Conservation (phyloP, 805 yeast species). For the Suhomyces sp. region DNA sequence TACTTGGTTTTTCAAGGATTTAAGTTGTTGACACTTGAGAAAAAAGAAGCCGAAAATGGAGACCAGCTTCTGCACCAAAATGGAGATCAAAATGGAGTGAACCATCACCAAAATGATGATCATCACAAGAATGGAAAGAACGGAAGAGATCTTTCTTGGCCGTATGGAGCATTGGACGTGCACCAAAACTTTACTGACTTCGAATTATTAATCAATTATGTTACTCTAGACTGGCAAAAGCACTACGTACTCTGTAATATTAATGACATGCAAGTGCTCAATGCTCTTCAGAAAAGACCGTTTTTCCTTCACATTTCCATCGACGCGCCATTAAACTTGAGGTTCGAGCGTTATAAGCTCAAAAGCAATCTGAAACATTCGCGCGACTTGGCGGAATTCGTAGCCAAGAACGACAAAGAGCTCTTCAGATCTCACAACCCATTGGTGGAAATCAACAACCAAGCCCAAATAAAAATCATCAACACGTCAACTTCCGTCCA, state of each 20-base stretch:
- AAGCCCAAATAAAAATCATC: constrained; percentile 44
- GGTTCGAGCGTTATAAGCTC: constrained; percentile 38
- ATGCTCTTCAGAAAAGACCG: constrained; percentile 62
- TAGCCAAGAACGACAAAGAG: constrained; percentile 31
- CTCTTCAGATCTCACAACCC: constrained; percentile 48
- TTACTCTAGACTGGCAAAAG: constrained; percentile 63
- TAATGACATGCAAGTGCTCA: constrained; percentile 39
- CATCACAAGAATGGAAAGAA: too few relatives aligned
- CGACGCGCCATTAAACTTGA: constrained; percentile 63
- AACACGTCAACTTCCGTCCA: constrained; percentile 37
- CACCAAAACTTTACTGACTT: constrained; percentile 33
- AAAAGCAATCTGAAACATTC: constrained; percentile 7
- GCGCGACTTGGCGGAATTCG: constrained; percentile 33
- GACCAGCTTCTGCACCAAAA: too few relatives aligned
- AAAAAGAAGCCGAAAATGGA: not conserved
- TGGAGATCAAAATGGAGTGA: not conserved
- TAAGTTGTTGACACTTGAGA: constrained; percentile 19
- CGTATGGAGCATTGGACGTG: constrained; percentile 4
- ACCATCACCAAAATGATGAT: too few relatives aligned
- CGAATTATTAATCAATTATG: constrained; percentile 52
- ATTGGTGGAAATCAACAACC: constrained; percentile 57
- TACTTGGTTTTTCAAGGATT: constrained; percentile 59
- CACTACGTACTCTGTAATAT: constrained; percentile 60
- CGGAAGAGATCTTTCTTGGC: too few relatives aligned
- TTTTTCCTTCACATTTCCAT: constrained; percentile 77